These are phyloP conservation scores for Psophocarpus tetragonolobus DNA, from an alignment of 306 rosid genomes.

Conservation along the genomic window DNA sequence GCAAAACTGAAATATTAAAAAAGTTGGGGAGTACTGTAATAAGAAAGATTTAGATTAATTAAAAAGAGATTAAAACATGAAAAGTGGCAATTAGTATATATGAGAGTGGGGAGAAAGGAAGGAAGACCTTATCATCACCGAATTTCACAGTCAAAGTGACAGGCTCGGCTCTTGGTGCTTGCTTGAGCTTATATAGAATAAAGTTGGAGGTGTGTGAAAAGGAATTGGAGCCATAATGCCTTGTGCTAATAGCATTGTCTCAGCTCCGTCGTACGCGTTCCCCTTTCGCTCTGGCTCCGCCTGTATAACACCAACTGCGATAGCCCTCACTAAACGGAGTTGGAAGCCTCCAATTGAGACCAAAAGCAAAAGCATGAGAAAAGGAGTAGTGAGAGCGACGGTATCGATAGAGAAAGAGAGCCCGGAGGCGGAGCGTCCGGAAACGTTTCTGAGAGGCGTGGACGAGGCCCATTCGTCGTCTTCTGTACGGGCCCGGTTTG, in stretches of 20 bases:
- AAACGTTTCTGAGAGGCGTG: slow-evolving; percentile 69
- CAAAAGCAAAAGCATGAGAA: background rate
- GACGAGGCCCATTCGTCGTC: slow-evolving; percentile 43
- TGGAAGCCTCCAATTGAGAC: slow-evolving; percentile 1
- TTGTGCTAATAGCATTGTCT: slow-evolving; percentile 29
- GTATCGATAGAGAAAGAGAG: slow-evolving; percentile 83
- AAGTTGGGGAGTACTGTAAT: too few species aligned
- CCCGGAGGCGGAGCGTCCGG: slow-evolving; percentile 74
- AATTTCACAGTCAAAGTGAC: background rate
- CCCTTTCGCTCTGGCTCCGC: slow-evolving; percentile 22
- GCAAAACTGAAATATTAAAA: too few species aligned
- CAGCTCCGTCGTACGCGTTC: slow-evolving; percentile 34
- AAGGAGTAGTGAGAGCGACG: slow-evolving; percentile 34
- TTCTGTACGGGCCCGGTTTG: slow-evolving; percentile 76
- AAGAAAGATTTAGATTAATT: too few species aligned
- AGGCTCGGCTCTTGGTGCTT: too few species aligned
- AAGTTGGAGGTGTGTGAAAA: background rate
- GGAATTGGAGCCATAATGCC: slow-evolving; percentile 32
- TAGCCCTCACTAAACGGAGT: background rate
- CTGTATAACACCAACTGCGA: background rate
- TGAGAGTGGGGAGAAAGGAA: background rate
- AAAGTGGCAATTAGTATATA: background rate
- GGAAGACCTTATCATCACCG: slow-evolving; percentile 5
- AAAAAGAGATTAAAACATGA: background rate
- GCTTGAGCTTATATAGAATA: background rate